Conservation (phyloP, 1,284 basidiomycete species). For the Apiotrichum sp. region DNA sequence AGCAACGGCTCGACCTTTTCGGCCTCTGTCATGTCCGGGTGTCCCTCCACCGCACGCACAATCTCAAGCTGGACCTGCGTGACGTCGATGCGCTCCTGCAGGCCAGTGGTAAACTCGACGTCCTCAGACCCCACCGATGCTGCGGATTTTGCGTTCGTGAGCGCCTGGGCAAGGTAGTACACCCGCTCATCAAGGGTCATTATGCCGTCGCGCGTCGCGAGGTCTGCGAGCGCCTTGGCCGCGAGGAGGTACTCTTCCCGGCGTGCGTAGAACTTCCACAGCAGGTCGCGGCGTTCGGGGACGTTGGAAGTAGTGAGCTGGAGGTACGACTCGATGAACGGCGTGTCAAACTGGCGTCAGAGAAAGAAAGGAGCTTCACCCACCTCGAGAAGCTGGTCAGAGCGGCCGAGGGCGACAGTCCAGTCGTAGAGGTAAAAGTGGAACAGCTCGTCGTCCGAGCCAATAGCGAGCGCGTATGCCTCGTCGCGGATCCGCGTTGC, state of each 20-base stretch:
- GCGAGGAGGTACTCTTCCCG: constrained; percentile 77
- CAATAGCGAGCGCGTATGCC: constrained; percentile 59
- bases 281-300: constrained; percentile 69
- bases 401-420: constrained; percentile 70
- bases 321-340: constrained; percentile 72
- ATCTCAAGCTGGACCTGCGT: constrained; percentile 93
- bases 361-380: constrained; percentile 20
- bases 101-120: constrained; percentile 82
- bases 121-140: constrained; percentile 66
- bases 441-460: constrained; percentile 83
- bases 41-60: constrained; percentile 44
- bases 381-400: constrained; percentile 86
- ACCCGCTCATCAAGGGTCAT: constrained; percentile 65
- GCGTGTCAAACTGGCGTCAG: constrained; percentile 35
- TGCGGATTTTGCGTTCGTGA: constrained; percentile 92
- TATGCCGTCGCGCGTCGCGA: constrained; percentile 75
- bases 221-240: constrained; percentile 73
- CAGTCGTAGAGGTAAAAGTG: constrained; percentile 93
- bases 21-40: constrained; percentile 43
- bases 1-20: constrained; percentile 59
- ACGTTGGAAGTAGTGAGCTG: constrained; percentile 36
- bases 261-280: constrained; percentile 97
- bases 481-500: constrained; percentile 39
- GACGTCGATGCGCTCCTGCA: constrained; percentile 95
- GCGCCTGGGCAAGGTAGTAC: constrained; percentile 86